These are phyloP conservation scores for Debaryomycetaceae sp. DNA, from an alignment of 1,139 yeast genomes.

Conservation along the genomic window DNA sequence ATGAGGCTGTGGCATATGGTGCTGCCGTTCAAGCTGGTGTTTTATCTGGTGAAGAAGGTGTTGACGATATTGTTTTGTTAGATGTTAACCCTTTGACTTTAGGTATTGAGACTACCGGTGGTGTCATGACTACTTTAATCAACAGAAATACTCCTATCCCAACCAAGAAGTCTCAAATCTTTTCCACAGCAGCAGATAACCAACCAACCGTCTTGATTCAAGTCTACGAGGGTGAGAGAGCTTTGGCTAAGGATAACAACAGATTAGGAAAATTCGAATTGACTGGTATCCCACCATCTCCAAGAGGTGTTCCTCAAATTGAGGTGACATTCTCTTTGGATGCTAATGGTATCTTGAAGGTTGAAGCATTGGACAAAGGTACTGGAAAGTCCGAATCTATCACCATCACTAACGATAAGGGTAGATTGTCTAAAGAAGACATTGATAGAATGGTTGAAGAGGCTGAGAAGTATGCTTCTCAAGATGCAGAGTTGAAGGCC, in stretches of 20 bases:
- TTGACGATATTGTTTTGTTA: slow-evolving; percentile 46
- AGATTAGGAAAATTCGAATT: slow-evolving; percentile 46
- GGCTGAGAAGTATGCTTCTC: slow-evolving; percentile 87
- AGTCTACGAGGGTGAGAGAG: slow-evolving; percentile 49
- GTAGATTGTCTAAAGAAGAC: slow-evolving; percentile 90
- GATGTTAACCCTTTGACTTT: slow-evolving; percentile 49
- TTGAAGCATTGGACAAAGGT: slow-evolving; percentile 45
- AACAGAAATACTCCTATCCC: slow-evolving; percentile 49
- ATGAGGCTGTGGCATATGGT: slow-evolving; percentile 59
- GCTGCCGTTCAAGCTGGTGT: slow-evolving; percentile 87
- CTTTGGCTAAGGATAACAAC: slow-evolving; percentile 45
- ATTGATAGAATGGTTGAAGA: slow-evolving; percentile 94
- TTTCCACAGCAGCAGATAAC: slow-evolving; percentile 48
- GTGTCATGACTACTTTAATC: slow-evolving; percentile 47
- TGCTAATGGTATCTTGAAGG: slow-evolving; percentile 49
- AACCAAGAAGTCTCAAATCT: slow-evolving; percentile 46
- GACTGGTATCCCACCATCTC: slow-evolving; percentile 48
- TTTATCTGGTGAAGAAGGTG: slow-evolving; percentile 68
- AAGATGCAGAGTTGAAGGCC: slow-evolving; percentile 76
- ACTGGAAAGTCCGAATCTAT: slow-evolving; percentile 81
- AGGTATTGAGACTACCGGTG: slow-evolving; percentile 50
- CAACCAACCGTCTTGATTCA: slow-evolving; percentile 48
- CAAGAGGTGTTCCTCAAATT: slow-evolving; percentile 50
- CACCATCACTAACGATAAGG: slow-evolving; percentile 95
- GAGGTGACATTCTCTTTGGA: slow-evolving; percentile 47